phyloP scores from a whole-genome alignment of 768 basidiomycete genomes.

The Lyophyllum atratum region DNA sequence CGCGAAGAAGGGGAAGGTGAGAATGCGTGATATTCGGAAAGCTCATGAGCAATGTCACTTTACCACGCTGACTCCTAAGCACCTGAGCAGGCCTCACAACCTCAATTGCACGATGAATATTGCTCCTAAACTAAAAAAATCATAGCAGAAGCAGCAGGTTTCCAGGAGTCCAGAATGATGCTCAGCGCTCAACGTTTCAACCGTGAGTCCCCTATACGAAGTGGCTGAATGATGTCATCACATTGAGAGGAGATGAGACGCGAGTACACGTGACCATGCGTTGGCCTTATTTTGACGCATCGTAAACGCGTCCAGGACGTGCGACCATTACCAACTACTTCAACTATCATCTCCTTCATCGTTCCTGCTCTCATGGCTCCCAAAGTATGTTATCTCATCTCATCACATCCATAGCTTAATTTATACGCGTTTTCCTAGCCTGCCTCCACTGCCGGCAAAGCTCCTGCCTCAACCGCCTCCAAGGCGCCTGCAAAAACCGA shows the following conservation, averaged over 20 bases:
- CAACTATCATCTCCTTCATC: slow-evolving; percentile 13
- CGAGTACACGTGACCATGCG: slow-evolving; percentile 10
- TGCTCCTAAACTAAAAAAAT: too few relatives aligned
- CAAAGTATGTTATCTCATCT: slow-evolving; percentile 6
- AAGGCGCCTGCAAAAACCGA: slow-evolving; percentile 57
- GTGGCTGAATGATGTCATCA: not conserved
- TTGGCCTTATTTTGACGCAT: slow-evolving; percentile 15
- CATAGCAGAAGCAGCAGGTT: too few relatives aligned
- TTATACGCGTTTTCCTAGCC: slow-evolving; percentile 9
- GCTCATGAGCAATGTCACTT: too few relatives aligned
- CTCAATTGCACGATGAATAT: too few relatives aligned
- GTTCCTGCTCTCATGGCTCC: slow-evolving; percentile 9
- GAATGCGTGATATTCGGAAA: too few relatives aligned
- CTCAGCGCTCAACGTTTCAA: too few relatives aligned
- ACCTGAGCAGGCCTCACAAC: too few relatives aligned
- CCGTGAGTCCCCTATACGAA: too few relatives aligned
- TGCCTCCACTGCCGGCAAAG: slow-evolving; percentile 18
- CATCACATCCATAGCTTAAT: not conserved
- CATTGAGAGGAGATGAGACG: not conserved
- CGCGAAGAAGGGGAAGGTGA: too few relatives aligned
- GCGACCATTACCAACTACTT: slow-evolving; percentile 4
- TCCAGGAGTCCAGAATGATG: too few relatives aligned
- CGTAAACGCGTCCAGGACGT: slow-evolving; percentile 15
- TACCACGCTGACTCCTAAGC: too few relatives aligned
- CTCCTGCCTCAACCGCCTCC: slow-evolving; percentile 17